Evolutionary conservation across 1,284 basidiomycete genomes (phyloP), one percentile per base, ranked within the genome.

Genomic region (Leccinum subrobustum): DNA sequence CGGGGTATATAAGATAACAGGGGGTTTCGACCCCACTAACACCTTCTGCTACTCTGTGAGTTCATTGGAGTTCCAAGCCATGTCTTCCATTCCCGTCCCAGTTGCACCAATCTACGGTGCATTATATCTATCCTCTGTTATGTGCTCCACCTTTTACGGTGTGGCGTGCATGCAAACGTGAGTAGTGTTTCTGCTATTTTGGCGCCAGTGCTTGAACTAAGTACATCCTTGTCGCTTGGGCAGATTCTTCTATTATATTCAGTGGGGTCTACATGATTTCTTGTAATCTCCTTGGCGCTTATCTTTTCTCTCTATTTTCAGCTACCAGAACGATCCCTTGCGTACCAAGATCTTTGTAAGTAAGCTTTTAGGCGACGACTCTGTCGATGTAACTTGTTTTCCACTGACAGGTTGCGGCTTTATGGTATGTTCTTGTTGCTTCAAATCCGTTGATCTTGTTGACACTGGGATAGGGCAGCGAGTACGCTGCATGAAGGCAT

Each of bases 211-310:
- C 57, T 11, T 50, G 25, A 48, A 23, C 55, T 7, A 33, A 20
- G 31, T 27, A n/a, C 25, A 52, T 52, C 51, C n/a, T 4, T 52
- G 4, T 18, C 6, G 25, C 9, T 31, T n/a, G 16, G 11, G 6
- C 35, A 67, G 66, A 20, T 70, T 70, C 33, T 60, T 52, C 2
- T 68, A 70, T 29, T 67, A 39, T 37, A 29, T 67, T 6, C 51
- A 60, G 68, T 68, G 33, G 3, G 55, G 2, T 6, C 7, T 16
- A 25, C 14, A n/a, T 27, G 0, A 1, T 16, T 31, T 8, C 2
- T 3, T 29, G 6, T 7, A 3, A 16, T 3, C 16, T 12, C 29
- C 12, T 57, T 0, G 47, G 1, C 0, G 7, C 20, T 44, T 20
- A 35, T 35, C 4, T 7, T 4, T 0, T n/a, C 20, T n/a, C 20